Percentiles rank a stretch among this genome's conserved stretches.
These are phyloP conservation scores for Erysimum cheiranthoides DNA, from an alignment of 345 rosid genomes.

Conservation along the genomic window DNA sequence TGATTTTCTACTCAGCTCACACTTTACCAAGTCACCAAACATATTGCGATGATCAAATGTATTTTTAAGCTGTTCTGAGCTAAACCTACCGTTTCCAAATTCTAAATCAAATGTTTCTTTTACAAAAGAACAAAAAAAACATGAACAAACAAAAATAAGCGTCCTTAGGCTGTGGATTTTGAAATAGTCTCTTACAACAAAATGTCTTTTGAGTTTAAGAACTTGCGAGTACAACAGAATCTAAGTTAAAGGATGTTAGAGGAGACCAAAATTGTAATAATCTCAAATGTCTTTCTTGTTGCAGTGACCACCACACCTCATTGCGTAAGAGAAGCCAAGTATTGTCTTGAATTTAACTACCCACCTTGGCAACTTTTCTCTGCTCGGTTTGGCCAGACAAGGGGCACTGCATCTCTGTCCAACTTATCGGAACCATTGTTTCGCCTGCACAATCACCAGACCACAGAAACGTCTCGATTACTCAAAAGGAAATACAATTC, in stretches of 20 bases:
- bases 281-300: constrained; percentile 3
- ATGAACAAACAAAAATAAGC: not conserved
- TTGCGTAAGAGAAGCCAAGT: constrained; percentile 1
- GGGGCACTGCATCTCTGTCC: constrained; percentile 98
- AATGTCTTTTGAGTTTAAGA: not conserved
- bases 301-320: constrained; percentile 16
- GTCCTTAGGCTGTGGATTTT: not conserved
- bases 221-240: not conserved
- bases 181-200: not conserved
- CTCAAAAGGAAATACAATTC: not conserved
- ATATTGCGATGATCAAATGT: not conserved
- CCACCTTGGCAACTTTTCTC: constrained; percentile 89
- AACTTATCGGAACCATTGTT: constrained; percentile 87
- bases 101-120: not conserved
- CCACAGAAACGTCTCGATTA: not conserved
- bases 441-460: constrained; percentile 58
- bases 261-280: constrained; percentile 6
- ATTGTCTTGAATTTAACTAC: constrained; percentile 45
- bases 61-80: not conserved
- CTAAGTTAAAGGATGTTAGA: no score
- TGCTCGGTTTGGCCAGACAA: constrained; percentile 81
- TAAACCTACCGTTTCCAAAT: not conserved
- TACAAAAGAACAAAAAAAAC: not conserved
- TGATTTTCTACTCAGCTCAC: no score
- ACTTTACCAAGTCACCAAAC: not conserved